Base-by-base conservation (phyloP, 1,284 basidiomycete species). In the Fomitopsis schrenkii region DNA sequence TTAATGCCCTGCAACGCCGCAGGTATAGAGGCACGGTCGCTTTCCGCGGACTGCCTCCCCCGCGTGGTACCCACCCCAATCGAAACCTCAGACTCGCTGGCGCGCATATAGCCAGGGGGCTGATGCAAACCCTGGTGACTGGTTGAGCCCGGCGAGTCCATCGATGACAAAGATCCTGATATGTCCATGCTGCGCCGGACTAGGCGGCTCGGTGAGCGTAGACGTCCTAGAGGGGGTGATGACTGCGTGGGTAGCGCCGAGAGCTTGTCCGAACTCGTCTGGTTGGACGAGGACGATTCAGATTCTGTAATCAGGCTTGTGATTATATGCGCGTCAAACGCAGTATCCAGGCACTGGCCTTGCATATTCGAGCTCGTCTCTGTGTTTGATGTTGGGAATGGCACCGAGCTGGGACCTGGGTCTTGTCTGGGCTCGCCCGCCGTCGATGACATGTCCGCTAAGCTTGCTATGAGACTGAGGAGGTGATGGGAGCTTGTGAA, bases 41-140 rank as follows among this genome's bases (percentile, higher is more conserved):
- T 77, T 46, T 82, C 81, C n/a, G 80, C 76, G 3, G 75, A 76
- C 50, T 77, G 75, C 44, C 75, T 76, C 53, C 75, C 75, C 19
- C 69, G 70, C 12, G 75, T 70, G 14, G 72, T 73, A 17, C 70
- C 73, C 45, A 66, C 68, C 28, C 69, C 68, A 0, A 64, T 41
- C 3, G 73, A 73, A 1, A 68, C 68, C 1, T 78, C 78, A n/a
- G 72, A 69, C 3, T 71, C 68, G 58, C 66, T 71, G 14, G 54
- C 66, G 38, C 64, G 68, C 26, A 64, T 59, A 1, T 63, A 42
- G 2, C 46, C 60, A 65, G 45, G 62, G 57, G 67, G 58, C 59
- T 50, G 59, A 59, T 60, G 62, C 67, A 66, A 55, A 30, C 56
- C 67, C 41, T 40, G 66, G 10, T 53, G 63, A 53, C 65, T 66